phyloP scores from a whole-genome alignment of 2,329 filamentous ascomycete species.

The Fusarium ambrosium region DNA sequence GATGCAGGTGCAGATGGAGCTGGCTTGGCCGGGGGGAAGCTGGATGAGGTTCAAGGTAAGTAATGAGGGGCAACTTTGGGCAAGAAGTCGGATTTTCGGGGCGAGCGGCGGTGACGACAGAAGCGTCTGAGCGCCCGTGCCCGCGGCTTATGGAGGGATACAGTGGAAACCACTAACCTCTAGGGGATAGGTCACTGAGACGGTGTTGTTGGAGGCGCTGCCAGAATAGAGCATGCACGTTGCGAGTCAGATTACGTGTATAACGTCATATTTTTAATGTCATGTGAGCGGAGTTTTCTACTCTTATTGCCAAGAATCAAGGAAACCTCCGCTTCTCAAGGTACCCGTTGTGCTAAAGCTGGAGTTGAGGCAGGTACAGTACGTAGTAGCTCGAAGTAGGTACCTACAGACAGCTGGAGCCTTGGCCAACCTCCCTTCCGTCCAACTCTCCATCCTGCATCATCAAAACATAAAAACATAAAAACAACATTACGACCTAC shows the following conservation, averaged over 20 bases:
- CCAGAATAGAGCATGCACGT: not conserved
- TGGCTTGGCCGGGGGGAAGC: slow-evolving; percentile 12
- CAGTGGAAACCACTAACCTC: slow-evolving; percentile 17
- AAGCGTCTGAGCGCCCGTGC: slow-evolving; percentile 25
- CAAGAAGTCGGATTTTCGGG: slow-evolving; percentile 22
- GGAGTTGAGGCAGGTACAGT: not conserved
- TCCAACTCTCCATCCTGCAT: not conserved
- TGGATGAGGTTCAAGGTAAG: slow-evolving; percentile 21
- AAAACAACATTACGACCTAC: not conserved
- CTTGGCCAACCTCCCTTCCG: not conserved
- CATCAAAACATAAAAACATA: not conserved
- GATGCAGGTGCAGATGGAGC: slow-evolving; percentile 22
- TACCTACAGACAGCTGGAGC: not conserved
- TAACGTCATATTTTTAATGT: not conserved
- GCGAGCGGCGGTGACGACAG: slow-evolving; percentile 44
- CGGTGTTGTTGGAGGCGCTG: not conserved
- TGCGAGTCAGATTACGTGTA: not conserved
- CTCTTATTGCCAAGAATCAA: not conserved
- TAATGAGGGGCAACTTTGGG: slow-evolving; percentile 38
- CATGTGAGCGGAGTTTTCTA: not conserved
- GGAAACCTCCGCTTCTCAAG: not conserved
- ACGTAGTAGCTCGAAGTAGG: not conserved
- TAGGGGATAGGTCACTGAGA: slow-evolving; percentile 9
- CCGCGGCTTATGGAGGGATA: slow-evolving; percentile 8
- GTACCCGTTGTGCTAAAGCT: not conserved